These are phyloP conservation scores for Boletus subcaerulescens DNA, from an alignment of 768 basidiomycete genomes.

Conservation along the genomic window DNA sequence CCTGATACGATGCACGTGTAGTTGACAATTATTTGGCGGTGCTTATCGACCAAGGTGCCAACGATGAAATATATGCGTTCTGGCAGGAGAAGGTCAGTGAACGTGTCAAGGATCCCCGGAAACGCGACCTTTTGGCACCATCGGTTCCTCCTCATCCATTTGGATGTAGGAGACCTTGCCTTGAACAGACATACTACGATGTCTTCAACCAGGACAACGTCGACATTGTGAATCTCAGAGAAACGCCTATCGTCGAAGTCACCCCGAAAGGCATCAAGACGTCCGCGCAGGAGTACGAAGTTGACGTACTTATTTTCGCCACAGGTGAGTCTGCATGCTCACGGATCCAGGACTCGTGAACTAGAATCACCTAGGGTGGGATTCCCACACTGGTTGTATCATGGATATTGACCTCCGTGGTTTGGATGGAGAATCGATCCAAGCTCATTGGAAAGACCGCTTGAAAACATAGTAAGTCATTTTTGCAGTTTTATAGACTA, in stretches of 20 bases:
- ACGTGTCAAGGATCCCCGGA: background rate
- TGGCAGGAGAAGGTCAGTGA: slow-evolving; percentile 10
- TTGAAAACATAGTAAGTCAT: background rate
- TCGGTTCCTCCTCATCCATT: background rate
- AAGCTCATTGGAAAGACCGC: background rate
- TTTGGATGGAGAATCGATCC: background rate
- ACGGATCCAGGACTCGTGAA: background rate
- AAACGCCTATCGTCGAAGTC: slow-evolving; percentile 7
- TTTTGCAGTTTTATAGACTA: background rate
- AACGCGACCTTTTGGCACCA: background rate
- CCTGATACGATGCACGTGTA: background rate
- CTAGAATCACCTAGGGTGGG: background rate
- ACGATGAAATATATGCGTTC: slow-evolving; percentile 6
- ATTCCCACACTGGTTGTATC: background rate
- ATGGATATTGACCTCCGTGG: background rate
- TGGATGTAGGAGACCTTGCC: background rate
- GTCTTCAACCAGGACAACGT: slow-evolving; percentile 1
- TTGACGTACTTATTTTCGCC: slow-evolving; percentile 10
- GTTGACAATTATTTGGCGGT: slow-evolving; percentile 11
- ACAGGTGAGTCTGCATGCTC: background rate
- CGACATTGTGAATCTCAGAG: slow-evolving; percentile 11
- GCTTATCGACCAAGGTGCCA: background rate
- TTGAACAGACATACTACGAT: background rate
- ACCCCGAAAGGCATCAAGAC: slow-evolving; percentile 9
- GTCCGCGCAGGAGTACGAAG: background rate